Evolutionary conservation across 768 basidiomycete genomes (phyloP), one percentile per base, ranked within the genome.

Genomic region (Boletus reticuloceps): DNA sequence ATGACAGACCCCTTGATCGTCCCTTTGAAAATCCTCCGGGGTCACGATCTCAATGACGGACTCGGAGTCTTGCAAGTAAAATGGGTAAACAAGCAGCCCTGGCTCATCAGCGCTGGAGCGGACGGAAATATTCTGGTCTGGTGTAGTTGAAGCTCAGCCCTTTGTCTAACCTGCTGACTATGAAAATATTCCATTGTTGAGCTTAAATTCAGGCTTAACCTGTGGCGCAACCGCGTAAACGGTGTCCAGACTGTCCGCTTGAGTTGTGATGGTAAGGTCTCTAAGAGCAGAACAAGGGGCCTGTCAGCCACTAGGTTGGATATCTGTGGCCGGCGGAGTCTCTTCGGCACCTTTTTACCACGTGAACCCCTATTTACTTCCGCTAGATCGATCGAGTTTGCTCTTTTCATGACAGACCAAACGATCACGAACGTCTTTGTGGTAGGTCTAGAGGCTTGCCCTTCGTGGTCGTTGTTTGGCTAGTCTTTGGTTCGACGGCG

Each of bases 1-100:
- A 89, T 97, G 85, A 95, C 91, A 43, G 96, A 99, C 73, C 96
- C 97, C 32, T 78, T 98, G 55, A 98, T 99, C 64, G 96, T 99
- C 1, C 97, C 97, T 19, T 77, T 99, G 65, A 98, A 98, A 74
- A 96, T 98, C 50, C 79, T 99, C 44, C 80, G 91, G 34, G 97
- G 95, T n/a, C 97, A 98, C 71, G 77, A 82, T 43, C 75, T 98
- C 51, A 82, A 74, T 56, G 92, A 95, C 31, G 91, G 89, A 2
- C 80, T 98, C 22, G 97, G 97, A 38, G 95, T 98, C 50, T 78
- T 98, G 55, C 90, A 94, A 66, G 77, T 95, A 54, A 85, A 80
- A 69, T 99, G 97, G 96, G 89, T 88, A 56, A 83, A 78, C 63
- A 83, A 83, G 59, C 87, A 94, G 58, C 94, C 96, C 50, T 98